phyloP scores from a whole-genome alignment of 371 early-diverging fungal species.

The Mucor indicus region DNA sequence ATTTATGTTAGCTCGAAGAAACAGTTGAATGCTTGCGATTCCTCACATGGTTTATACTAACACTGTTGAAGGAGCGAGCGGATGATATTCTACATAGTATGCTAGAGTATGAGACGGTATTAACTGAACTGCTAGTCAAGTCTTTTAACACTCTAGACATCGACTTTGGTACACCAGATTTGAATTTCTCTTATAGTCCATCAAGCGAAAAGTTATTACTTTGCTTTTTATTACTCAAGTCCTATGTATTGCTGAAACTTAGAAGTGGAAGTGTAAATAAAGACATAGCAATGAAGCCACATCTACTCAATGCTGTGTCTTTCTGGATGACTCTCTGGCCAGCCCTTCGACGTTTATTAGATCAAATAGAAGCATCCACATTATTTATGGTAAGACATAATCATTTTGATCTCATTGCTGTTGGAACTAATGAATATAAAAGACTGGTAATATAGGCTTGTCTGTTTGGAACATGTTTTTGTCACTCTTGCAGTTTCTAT shows the following conservation, averaged over 20 bases:
- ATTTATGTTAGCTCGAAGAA: slow-evolving; percentile 43
- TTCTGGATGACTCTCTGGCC: slow-evolving; percentile 50
- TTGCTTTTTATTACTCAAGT: slow-evolving; percentile 39
- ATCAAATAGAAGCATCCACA: slow-evolving; percentile 23
- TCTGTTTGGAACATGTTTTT: slow-evolving; percentile 47
- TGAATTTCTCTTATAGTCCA: slow-evolving; percentile 39
- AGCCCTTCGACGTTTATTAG: slow-evolving; percentile 26
- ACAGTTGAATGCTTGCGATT: slow-evolving; percentile 40
- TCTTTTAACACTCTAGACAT: slow-evolving; percentile 38
- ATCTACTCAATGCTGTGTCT: slow-evolving; percentile 3
- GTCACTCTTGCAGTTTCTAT: slow-evolving; percentile 43
- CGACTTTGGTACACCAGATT: slow-evolving; percentile 35
- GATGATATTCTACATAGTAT: slow-evolving; percentile 20
- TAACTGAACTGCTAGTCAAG: slow-evolving; percentile 39
- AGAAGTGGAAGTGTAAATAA: slow-evolving; percentile 5
- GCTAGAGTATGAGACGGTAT: slow-evolving; percentile 32
- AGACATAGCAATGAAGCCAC: not conserved
- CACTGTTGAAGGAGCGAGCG: slow-evolving; percentile 21
- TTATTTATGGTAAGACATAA: slow-evolving; percentile 21
- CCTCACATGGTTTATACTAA: slow-evolving; percentile 47
- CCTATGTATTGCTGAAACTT: slow-evolving; percentile 33
- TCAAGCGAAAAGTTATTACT: slow-evolving; percentile 39
- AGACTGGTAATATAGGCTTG: slow-evolving; percentile 37
- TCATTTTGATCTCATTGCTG: not conserved
- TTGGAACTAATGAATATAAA: not conserved